A percentile compares a stretch with the other conserved stretches of the same genome.
Conservation (phyloP, 371 early-diverging fungal genomes). For the Syncephalis fuscata region DNA sequence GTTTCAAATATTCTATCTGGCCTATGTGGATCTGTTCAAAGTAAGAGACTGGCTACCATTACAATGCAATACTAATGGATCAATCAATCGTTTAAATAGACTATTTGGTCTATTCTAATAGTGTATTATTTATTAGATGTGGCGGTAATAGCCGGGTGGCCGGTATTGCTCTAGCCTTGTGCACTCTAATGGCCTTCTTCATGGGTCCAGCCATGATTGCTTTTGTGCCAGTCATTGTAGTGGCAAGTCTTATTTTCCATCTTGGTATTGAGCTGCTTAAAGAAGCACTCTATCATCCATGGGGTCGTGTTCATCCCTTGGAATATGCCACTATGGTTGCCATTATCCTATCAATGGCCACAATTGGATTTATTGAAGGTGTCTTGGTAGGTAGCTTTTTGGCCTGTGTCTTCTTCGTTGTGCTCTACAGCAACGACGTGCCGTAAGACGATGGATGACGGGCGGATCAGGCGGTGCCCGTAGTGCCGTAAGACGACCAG, state of each 20-base stretch:
- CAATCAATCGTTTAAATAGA: slow-evolving; percentile 16
- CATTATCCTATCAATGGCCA: slow-evolving; percentile 73
- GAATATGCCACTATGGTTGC: slow-evolving; percentile 81
- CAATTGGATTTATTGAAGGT: slow-evolving; percentile 86
- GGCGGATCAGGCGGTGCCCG: slow-evolving; percentile 44
- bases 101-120: slow-evolving; percentile 80
- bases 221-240: slow-evolving; percentile 83
- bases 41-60: slow-evolving; percentile 20
- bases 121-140: slow-evolving; percentile 74
- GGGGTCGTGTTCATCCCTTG: slow-evolving; percentile 60
- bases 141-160: slow-evolving; percentile 79
- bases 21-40: slow-evolving; percentile 59
- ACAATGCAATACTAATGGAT: background rate
- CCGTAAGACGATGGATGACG: slow-evolving; percentile 62
- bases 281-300: slow-evolving; percentile 77
- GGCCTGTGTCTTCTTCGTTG: slow-evolving; percentile 88
- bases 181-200: slow-evolving; percentile 59
- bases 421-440: slow-evolving; percentile 58
- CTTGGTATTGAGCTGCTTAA: slow-evolving; percentile 82
- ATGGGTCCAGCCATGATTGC: slow-evolving; percentile 71
- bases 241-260: slow-evolving; percentile 87
- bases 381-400: slow-evolving; percentile 80
- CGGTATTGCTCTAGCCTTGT: slow-evolving; percentile 64
- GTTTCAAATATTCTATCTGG: slow-evolving; percentile 75
- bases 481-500: slow-evolving; percentile 75